Percentiles rank a stretch among this genome's conserved stretches.
These are phyloP conservation scores for Colletotrichum liriopes DNA, from an alignment of 2,329 filamentous ascomycete genomes.

Conservation along the genomic window DNA sequence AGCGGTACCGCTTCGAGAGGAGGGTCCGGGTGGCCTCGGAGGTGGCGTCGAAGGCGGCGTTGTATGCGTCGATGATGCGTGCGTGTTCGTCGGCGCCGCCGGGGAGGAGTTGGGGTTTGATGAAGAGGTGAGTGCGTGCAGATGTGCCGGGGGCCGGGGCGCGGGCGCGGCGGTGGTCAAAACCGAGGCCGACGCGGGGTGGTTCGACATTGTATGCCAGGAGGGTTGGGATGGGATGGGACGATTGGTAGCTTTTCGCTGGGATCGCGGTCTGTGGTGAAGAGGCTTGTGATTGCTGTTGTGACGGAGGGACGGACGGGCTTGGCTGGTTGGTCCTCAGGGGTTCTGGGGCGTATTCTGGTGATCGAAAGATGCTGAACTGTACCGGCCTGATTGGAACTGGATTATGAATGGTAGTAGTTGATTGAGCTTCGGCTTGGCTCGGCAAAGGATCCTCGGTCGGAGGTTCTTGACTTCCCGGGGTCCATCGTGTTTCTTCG, in stretches of 20 bases:
- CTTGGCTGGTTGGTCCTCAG: background rate
- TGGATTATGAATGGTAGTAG: background rate
- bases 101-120: constrained; percentile 9
- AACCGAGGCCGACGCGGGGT: constrained; percentile 15
- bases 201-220: constrained; percentile 21
- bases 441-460: background rate
- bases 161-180: constrained; percentile 4
- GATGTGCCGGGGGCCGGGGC: constrained; percentile 1
- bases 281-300: background rate
- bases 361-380: background rate
- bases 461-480: background rate
- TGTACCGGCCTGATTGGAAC: background rate
- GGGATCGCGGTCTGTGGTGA: background rate
- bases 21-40: background rate
- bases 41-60: constrained; percentile 11
- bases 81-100: background rate
- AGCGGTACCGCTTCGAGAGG: constrained; percentile 22
- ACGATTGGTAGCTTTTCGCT: background rate
- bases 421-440: background rate
- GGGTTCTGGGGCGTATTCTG: background rate
- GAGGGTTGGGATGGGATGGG: background rate
- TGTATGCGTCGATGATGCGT: background rate
- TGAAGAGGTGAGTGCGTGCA: constrained; percentile 23
- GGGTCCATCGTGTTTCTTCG: no score
- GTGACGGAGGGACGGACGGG: background rate